phyloP scores from a whole-genome alignment of 169 alveolate genomes.

The Eimeria necatrix region DNA sequence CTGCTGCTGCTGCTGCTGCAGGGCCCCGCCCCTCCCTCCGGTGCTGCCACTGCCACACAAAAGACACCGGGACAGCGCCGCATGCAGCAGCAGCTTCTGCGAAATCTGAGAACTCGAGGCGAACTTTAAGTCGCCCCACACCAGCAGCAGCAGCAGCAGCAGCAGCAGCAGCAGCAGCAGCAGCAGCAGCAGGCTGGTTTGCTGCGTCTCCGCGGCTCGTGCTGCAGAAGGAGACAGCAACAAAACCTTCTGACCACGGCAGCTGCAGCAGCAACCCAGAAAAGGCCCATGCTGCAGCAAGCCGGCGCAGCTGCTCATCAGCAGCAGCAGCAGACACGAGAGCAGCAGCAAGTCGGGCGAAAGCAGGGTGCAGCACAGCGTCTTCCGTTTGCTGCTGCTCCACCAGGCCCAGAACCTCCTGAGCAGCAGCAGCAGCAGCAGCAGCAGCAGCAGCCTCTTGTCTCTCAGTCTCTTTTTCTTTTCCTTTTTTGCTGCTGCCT shows the following conservation, averaged over 20 bases:
- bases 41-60: neutral
- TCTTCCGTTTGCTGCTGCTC: neutral
- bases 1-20: neutral
- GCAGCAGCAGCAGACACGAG: neutral
- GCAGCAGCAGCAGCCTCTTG: neutral
- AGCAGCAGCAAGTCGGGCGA: neutral
- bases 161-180: neutral
- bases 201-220: neutral
- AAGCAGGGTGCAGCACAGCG: neutral
- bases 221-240: constrained; percentile 92
- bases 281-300: constrained; percentile 83
- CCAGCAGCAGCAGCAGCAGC: too few relatives aligned
- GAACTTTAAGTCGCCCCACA: neutral
- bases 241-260: constrained; percentile 99
- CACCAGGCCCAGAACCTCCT: neutral
- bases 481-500: neutral
- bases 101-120: neutral
- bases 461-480: neutral
- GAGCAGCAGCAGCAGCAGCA: neutral
- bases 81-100: neutral
- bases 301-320: neutral
- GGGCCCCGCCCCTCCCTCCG: neutral
- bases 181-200: neutral
- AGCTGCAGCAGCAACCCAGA: constrained; percentile 97
- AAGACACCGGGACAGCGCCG: neutral